Base-by-base conservation (phyloP, 2,329 filamentous ascomycete genomes). In the Aspergillus flavus region DNA sequence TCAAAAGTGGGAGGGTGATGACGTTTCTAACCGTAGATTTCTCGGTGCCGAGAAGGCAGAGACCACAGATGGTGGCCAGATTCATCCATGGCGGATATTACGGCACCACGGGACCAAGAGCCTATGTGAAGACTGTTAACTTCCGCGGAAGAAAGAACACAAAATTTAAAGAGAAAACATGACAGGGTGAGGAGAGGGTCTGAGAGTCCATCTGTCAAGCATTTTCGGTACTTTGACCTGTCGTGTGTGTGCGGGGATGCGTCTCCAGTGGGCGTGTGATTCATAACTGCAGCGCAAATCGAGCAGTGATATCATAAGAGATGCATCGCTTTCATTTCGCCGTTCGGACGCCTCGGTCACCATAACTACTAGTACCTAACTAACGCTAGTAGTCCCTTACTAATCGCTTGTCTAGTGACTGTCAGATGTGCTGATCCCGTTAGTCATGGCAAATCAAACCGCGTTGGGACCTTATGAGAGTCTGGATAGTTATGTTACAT, bases 231-330 rank as follows among this genome's bases (percentile, higher is more conserved):
- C 48, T 59, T 48, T 36, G 32, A 61, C 41, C 43, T 39, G 43
- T 36, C 32, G 43, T 52, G 54, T 50, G 46, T 50, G 55, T 61
- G 59, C 54, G 59, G 54, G 59, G 59, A 57, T 46, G 21, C 23
- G 28, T 56, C 45, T 23, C 36, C 19, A 28, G 41, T 61, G 26
- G 36, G 45, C 34, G 54, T 56, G 32, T 55, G 52, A 55, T 45
- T 56, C 45, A 41, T 58, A 46, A 26, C 43, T 45, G n/a, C 43
- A 21, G 43, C n/a, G 36, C 23, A 45, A 46, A 26, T 43, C 26
- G 59, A 26, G 34, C 23, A 45, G 59, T 61, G 59, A 61, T 58
- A 61, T 61, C 59, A 61, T 61, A 23, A 45, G 56, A 10, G 14
- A 26, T n/a, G 39, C 39, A 41, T 41, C 39, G 16, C 16, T 41